Base-by-base conservation (phyloP, 352 stramenopile genomes). In the Paralagenidium karlingii region DNA sequence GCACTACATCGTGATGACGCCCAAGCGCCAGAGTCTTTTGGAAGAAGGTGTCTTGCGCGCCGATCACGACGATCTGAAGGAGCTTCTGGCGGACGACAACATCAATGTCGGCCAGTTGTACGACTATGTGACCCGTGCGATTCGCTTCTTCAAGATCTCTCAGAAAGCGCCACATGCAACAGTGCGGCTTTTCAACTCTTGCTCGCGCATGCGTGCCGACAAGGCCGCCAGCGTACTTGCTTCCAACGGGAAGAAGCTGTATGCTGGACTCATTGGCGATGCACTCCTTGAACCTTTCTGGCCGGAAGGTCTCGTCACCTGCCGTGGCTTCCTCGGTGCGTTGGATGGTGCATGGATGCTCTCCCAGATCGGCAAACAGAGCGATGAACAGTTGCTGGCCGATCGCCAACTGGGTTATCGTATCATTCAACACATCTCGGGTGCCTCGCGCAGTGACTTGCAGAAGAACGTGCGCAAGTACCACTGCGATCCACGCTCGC, bases 1-100 rank as follows among this genome's bases (percentile, higher is more conserved):
- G 60, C 77, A 91, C 54, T 91, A 91, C 53, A 50, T 91, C 24
- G 77, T 91, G 8, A 86, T 86, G 69, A 88, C 77, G 7, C 68
- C 75, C 11, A 84, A 80, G 58, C 67, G 65, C 5, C 63, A 70
- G 43, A 88, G 82, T 51, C 46, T 88, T 24, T 28, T 88, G n/a
- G 62, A 85, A 8, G 59, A 82, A 24, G 74, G 74, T 21, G 70
- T 88, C 31, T 38, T 85, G 20, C 78, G 77, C 51, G 54, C 58
- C 47, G 74, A 85, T 46, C 68, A 76, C 49, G 63, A 66, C n/a
- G 67, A 76, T 20, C 58, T 78, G 1, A 49, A 53, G 16, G 67
- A 83, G 25, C 62, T 86, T 27, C 62, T 88, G 22, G 49, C 56
- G 24, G 69, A 80, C 34, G 63, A 71, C 37, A 85, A 88, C 46